Percentiles rank a stretch among this genome's conserved stretches.
These are phyloP conservation scores for Daedaleopsis nitida DNA, from an alignment of 768 basidiomycete genomes.

Conservation along the genomic window DNA sequence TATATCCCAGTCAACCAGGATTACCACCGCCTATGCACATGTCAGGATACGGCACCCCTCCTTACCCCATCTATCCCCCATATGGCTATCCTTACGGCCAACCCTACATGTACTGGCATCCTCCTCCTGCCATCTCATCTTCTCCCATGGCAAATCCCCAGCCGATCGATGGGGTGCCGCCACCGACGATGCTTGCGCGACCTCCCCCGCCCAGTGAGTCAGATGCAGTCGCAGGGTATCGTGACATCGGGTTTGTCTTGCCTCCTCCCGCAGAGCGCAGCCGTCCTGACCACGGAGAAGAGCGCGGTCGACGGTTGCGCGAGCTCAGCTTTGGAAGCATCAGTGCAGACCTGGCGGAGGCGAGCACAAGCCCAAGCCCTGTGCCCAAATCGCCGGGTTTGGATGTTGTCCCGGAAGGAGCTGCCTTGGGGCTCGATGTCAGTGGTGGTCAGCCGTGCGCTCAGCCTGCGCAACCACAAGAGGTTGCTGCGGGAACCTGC, in stretches of 20 bases:
- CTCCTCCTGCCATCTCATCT: constrained; percentile 1
- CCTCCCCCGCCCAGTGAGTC: constrained; percentile 37
- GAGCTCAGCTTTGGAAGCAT: constrained; percentile 59
- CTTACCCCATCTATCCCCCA: constrained; percentile 38
- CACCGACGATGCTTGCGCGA: constrained; percentile 33
- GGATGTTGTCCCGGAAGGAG: constrained; percentile 4
- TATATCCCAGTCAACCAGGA: constrained; percentile 20
- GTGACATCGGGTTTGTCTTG: constrained; percentile 28
- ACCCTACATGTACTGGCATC: constrained; percentile 42
- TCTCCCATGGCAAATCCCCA: constrained; percentile 8
- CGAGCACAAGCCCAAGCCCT: constrained; percentile 20
- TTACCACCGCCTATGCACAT: constrained; percentile 18
- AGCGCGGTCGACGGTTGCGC: constrained; percentile 24
- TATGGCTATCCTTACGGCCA: constrained; percentile 37
- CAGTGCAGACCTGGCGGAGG: constrained; percentile 27
- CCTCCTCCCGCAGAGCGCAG: constrained; percentile 18
- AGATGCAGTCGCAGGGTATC: constrained; percentile 39
- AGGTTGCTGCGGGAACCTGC: constrained; percentile 15
- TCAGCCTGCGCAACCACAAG: background rate
- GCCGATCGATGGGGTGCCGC: constrained; percentile 25
- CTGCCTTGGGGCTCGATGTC: constrained; percentile 14
- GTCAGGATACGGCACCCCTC: constrained; percentile 33
- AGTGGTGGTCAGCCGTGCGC: background rate
- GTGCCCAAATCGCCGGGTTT: constrained; percentile 5
- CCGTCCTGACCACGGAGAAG: background rate